phyloP scores from a whole-genome alignment of 2,329 filamentous ascomycete genomes.

The Didymosphaeria variabile region DNA sequence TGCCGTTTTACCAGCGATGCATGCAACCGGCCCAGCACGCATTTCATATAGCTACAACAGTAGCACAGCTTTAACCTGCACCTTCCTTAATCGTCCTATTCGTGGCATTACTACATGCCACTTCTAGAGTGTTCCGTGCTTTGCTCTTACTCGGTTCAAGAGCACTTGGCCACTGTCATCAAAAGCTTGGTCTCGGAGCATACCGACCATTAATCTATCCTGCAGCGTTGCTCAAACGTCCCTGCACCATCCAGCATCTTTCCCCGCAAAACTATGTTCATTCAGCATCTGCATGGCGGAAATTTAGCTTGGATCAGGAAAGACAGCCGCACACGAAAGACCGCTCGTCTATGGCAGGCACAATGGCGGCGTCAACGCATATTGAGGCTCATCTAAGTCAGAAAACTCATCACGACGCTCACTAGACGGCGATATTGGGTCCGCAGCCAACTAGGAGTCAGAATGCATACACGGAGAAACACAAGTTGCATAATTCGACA shows the following conservation, averaged over 20 bases:
- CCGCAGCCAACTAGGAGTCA: not conserved
- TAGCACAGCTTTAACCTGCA: not conserved
- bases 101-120: constrained; percentile 3
- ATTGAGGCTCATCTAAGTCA: constrained; percentile 7
- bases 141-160: not conserved
- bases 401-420: not conserved
- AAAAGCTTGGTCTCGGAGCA: not conserved
- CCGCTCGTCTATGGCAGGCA: not conserved
- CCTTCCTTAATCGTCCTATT: not conserved
- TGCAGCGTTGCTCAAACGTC: not conserved
- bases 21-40: not conserved
- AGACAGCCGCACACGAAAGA: constrained; percentile 1
- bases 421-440: constrained; percentile 2
- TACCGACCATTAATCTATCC: constrained; percentile 3
- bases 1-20: not conserved
- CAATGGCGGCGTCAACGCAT: constrained; percentile 3
- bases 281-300: not conserved
- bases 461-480: not conserved
- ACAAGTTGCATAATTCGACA: not conserved
- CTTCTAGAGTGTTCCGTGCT: not conserved
- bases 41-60: constrained; percentile 5
- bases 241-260: not conserved
- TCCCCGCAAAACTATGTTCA: not conserved
- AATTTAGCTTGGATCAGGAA: constrained; percentile 2
- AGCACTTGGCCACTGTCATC: constrained; percentile 1